Conservation (phyloP, 257 asterid genomes). For the Solanum etuberosum region DNA sequence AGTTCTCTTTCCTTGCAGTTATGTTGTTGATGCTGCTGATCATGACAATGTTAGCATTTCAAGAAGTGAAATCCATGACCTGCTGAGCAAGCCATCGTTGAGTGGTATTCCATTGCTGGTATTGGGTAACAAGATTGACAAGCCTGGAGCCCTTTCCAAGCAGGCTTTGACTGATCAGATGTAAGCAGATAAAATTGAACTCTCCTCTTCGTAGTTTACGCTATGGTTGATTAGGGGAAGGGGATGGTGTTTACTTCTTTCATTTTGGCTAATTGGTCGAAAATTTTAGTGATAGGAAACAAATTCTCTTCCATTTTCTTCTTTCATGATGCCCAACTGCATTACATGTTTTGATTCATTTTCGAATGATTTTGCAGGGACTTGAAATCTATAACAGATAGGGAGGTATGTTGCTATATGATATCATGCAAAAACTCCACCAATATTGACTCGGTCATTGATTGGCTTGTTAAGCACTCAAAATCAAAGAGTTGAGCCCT, state of each 20-base stretch:
- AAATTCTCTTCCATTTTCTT: neutral
- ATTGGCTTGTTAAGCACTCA: conserved; percentile 94
- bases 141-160: conserved; percentile 68
- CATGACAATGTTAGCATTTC: conserved; percentile 73
- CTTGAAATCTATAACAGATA: conserved; percentile 61
- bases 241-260: neutral
- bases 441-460: conserved; percentile 88
- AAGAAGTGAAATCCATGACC: conserved; percentile 79
- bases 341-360: neutral
- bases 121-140: conserved; percentile 90
- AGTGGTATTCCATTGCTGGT: conserved; percentile 91
- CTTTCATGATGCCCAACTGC: neutral
- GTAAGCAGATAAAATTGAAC: conserved; percentile 27
- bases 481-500: conserved; percentile 64
- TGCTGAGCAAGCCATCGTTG: conserved; percentile 81
- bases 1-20: conserved; percentile 34
- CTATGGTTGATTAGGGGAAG: neutral
- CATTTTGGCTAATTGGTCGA: neutral
- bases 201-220: neutral
- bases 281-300: neutral
- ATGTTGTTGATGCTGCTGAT: conserved; percentile 97
- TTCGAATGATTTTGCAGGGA: conserved; percentile 42
- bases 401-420: conserved; percentile 98
- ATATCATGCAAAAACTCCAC: conserved; percentile 96
- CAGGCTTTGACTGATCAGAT: conserved; percentile 85